Conservation (phyloP, 2,329 filamentous ascomycete genomes). For the Coniella lustricola region DNA sequence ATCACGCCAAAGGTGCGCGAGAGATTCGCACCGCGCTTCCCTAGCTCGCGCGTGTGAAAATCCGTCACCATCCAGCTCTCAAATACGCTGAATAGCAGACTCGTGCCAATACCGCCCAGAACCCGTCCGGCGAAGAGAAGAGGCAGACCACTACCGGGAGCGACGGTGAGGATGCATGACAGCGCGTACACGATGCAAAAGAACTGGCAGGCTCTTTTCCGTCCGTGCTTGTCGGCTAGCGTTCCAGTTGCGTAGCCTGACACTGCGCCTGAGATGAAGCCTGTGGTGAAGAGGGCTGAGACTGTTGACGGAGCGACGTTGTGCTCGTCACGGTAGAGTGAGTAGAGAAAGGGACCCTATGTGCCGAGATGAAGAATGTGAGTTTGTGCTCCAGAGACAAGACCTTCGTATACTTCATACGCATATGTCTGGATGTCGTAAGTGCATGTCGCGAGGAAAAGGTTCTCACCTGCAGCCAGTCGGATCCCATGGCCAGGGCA, state of each 20-base stretch:
- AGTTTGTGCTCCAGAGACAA: not conserved
- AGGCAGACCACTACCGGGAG: conserved; percentile 21
- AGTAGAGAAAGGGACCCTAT: conserved; percentile 29
- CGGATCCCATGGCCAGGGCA: conserved; percentile 41
- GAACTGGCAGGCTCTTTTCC: conserved; percentile 43
- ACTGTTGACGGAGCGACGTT: conserved; percentile 24
- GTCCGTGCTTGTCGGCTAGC: conserved; percentile 42
- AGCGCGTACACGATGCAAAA: conserved; percentile 48
- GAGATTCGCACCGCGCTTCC: conserved; percentile 34
- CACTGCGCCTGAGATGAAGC: conserved; percentile 38
- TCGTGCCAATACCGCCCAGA: conserved; percentile 48
- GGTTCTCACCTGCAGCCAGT: conserved; percentile 41
- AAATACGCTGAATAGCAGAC: conserved; percentile 51
- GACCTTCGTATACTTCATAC: too few species aligned
- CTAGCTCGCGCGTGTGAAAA: conserved; percentile 37
- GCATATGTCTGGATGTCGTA: too few species aligned
- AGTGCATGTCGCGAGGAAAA: too few species aligned
- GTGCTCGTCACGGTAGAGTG: conserved; percentile 29
- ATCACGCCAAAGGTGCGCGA: conserved; percentile 44
- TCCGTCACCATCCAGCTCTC: conserved; percentile 57
- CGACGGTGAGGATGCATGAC: conserved; percentile 37
- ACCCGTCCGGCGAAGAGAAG: conserved; percentile 46
- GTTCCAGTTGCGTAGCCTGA: conserved; percentile 40
- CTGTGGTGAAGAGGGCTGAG: conserved; percentile 33
- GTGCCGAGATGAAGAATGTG: not conserved